Evolutionary conservation across 768 basidiomycete species (phyloP).

Genomic region (Phylloporus rhodoxanthus): DNA sequence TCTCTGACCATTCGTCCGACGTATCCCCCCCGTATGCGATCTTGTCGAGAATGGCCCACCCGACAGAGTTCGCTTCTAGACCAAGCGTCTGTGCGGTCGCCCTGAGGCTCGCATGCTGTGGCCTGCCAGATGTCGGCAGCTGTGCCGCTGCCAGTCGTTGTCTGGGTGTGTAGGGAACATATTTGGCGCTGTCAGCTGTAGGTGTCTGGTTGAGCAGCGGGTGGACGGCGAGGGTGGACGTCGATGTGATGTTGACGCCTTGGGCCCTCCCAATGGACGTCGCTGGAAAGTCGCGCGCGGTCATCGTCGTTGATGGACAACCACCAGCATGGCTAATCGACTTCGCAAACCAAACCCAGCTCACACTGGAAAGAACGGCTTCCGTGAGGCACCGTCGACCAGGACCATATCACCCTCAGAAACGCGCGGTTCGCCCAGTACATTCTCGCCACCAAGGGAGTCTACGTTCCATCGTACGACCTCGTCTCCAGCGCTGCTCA

Average conservation of each 20-base stretch:
- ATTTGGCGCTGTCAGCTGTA: conserved; percentile 36
- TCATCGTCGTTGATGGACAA: background rate
- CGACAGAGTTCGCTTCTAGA: conserved; percentile 55
- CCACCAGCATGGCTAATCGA: conserved; percentile 3
- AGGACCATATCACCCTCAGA: conserved; percentile 24
- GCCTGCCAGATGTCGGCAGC: conserved; percentile 43
- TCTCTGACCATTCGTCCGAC: conserved; percentile 58
- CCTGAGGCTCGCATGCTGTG: conserved; percentile 70
- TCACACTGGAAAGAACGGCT: conserved; percentile 17
- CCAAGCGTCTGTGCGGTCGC: conserved; percentile 65
- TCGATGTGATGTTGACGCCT: no score
- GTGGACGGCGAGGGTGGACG: conserved; percentile 48
- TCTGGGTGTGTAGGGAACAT: conserved; percentile 73
- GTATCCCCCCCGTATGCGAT: conserved; percentile 49
- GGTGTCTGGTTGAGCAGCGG: conserved; percentile 48
- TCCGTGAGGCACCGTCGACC: conserved; percentile 20
- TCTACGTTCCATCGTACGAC: conserved; percentile 38
- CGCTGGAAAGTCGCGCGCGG: no score
- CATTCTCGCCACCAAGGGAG: conserved; percentile 36
- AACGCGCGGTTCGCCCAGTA: conserved; percentile 35
- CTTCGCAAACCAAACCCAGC: conserved; percentile 12
- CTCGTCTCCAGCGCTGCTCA: background rate
- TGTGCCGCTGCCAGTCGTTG: conserved; percentile 39
- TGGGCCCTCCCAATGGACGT: no score
- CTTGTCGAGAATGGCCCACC: conserved; percentile 76